Evolutionary conservation across 768 basidiomycete genomes (phyloP), one percentile per base, ranked within the genome.

Genomic region (Kwoniella botswanensis): DNA sequence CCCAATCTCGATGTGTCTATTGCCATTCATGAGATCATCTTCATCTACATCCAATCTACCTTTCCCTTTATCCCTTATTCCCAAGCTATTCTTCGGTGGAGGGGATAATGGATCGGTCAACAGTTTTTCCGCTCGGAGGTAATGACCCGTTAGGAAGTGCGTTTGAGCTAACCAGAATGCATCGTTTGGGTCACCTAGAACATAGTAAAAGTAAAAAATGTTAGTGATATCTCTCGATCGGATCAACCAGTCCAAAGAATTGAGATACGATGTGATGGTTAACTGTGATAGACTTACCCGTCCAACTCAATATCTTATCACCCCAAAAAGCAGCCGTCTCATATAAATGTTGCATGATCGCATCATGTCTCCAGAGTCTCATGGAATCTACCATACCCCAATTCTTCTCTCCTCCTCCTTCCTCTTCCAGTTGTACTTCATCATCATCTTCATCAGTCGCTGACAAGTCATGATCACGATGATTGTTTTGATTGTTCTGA

Each of bases 121-220:
- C 29, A 99, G 86, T 57, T 91, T 89, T 82, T 98, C 94, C 11
- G 97, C 95, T 58, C 95, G 92, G 9, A 93, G 90, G 84, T 96
- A 98, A 71, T 97, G 93, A 76, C 95, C 90, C 2, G 92, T 94
- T 86, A 95, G 91, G 83, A 98, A 99, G 84, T 94, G 94, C 0
- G 92, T 93, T 83, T 99, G 97, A 2, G 97, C 95, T 22, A 99
- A 89, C 97, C 97, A 99, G 84, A 99, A 98, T 13, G 94, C 97
- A 84, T 99, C 97, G 81, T 98, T 97, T 41, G 94, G 91, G 78
- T 98, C 93, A 72, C 90, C 96, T 96, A 76, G 1, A 46, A 10
- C 11, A 62, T 18, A 46, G 41, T 43, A 15, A 7, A 17, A 21
- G 10, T 17, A 60, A 42, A 4, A 22, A 42, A 10, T 50, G 18